Evolutionary conservation across 2,329 filamentous ascomycete genomes (phyloP), one percentile per base, ranked within the genome.

Genomic region (Monilinia aucupariae): DNA sequence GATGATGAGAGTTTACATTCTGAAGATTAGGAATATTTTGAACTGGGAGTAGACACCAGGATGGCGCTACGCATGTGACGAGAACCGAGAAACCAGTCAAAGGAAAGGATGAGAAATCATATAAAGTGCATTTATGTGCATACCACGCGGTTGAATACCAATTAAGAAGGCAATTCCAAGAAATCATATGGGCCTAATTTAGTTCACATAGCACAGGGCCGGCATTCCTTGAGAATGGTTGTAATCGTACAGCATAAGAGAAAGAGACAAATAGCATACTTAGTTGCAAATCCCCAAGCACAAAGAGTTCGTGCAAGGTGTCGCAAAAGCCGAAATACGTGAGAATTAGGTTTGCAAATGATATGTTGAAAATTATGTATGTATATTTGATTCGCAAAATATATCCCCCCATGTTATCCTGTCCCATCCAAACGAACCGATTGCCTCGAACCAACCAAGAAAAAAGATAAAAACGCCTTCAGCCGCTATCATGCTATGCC

Each of bases 1-100:
- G 54, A 58, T 47, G 54, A 58, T 17, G 54, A 58, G 13, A 58
- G 54, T 58, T 12, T 58, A 47, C 54, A 58, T 58, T 58, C 54
- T 25, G 54, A 58, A 8, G 54, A 58, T 47, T 58, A 58, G 9
- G 27, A 20, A 34, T 4, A 20, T 15, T 5, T 4, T 12, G 15
- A 27, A 12, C 22, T 48, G 45, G 43, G 6, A 17, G 12, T 20
- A 20, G 8, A 17, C 0, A 4, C 8, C n/a, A 25, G 5, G 22
- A 9, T 59, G 34, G 32, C 47, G 34, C 39, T 39, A 15, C 9
- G 9, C 13, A 39, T 13, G 37, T 39, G 17, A 22, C 13, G 32
- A 51, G 20, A 39, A 39, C 37, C 37, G 10, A 32, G 20, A 51
- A 39, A 7, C 27, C 9, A 7, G 12, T 22, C 12, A 17, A 53